Evolutionary conservation across 441 rosid species (phyloP).

Genomic region (Brassica balearica): DNA sequence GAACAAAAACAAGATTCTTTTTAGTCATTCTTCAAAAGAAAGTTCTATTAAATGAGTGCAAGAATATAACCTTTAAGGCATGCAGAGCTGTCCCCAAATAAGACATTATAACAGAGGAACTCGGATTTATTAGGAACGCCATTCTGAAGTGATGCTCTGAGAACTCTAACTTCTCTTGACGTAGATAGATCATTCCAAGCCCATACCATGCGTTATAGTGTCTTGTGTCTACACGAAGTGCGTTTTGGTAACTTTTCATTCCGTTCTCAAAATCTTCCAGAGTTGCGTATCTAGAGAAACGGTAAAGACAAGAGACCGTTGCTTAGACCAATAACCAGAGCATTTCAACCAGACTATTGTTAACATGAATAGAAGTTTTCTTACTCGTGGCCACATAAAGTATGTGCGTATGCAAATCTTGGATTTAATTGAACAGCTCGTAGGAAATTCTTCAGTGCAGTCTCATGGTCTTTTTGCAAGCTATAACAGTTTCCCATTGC

Average conservation of each 20-base stretch:
- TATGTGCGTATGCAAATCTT: constrained; percentile 94
- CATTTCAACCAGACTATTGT: constrained; percentile 16
- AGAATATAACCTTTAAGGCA: constrained; percentile 65
- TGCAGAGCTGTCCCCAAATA: constrained; percentile 93
- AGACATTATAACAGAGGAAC: constrained; percentile 95
- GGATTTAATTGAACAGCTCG: constrained; percentile 89
- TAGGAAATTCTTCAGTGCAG: constrained; percentile 91
- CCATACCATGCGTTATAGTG: constrained; percentile 99
- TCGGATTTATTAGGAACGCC: constrained; percentile 85
- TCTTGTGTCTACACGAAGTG: constrained; percentile 87
- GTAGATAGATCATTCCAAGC: constrained; percentile 93
- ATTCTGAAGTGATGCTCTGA: constrained; percentile 93
- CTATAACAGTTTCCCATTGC: constrained; percentile 99
- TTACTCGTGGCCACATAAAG: constrained; percentile 98
- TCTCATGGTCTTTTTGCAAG: constrained; percentile 98
- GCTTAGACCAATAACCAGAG: constrained; percentile 23
- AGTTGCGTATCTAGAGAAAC: constrained; percentile 69
- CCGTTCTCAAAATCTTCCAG: constrained; percentile 96
- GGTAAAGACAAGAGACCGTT: constrained; percentile 21
- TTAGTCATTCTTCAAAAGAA: constrained; percentile 19
- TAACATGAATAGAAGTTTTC: constrained; percentile 39
- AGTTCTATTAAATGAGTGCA: constrained; percentile 19
- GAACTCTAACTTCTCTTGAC: constrained; percentile 95
- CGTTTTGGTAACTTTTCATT: constrained; percentile 90
- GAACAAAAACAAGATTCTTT: not conserved